A percentile compares a stretch with the other conserved stretches of the same genome.
Evolutionary conservation across 179 eudicot genomes (phyloP).

Genomic region (Beta macrorhiza): DNA sequence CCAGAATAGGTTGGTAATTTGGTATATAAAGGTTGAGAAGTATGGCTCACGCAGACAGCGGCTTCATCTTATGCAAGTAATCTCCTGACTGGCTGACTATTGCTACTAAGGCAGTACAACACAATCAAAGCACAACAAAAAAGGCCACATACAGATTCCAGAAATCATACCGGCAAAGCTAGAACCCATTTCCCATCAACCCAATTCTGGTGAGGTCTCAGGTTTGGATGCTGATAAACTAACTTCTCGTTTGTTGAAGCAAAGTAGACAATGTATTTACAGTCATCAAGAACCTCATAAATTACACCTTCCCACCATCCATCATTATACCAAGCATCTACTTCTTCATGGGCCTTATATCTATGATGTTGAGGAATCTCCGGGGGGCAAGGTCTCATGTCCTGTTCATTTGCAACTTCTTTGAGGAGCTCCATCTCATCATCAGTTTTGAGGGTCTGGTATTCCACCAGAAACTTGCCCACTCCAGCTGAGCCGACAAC

Average conservation of each 20-base stretch:
- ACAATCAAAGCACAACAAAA: background rate
- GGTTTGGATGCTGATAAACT: constrained; percentile 39
- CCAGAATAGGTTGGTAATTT: background rate
- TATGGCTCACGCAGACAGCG: background rate
- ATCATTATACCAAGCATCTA: constrained; percentile 53
- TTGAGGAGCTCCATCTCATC: constrained; percentile 31
- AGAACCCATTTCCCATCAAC: constrained; percentile 41
- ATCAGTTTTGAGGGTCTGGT: constrained; percentile 41
- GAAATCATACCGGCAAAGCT: constrained; percentile 39
- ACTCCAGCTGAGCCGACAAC: constrained; percentile 31
- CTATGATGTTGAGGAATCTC: constrained; percentile 26
- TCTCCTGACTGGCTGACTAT: background rate
- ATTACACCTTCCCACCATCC: constrained; percentile 59
- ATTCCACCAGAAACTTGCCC: constrained; percentile 51
- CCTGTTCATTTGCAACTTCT: constrained; percentile 41
- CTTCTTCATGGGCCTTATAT: constrained; percentile 39
- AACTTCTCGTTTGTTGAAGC: constrained; percentile 35
- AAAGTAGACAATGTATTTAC: constrained; percentile 44
- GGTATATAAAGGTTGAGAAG: background rate
- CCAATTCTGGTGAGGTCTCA: constrained; percentile 66
- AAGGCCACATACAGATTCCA: constrained; percentile 4
- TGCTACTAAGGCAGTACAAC: background rate
- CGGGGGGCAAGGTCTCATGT: constrained; percentile 58
- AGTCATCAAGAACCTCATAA: constrained; percentile 31
- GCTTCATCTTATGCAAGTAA: background rate